Percentiles rank a stretch among this genome's conserved stretches.
phyloP scores from a whole-genome alignment of 1,284 basidiomycete genomes.

The Bondarzewia mesenterica region DNA sequence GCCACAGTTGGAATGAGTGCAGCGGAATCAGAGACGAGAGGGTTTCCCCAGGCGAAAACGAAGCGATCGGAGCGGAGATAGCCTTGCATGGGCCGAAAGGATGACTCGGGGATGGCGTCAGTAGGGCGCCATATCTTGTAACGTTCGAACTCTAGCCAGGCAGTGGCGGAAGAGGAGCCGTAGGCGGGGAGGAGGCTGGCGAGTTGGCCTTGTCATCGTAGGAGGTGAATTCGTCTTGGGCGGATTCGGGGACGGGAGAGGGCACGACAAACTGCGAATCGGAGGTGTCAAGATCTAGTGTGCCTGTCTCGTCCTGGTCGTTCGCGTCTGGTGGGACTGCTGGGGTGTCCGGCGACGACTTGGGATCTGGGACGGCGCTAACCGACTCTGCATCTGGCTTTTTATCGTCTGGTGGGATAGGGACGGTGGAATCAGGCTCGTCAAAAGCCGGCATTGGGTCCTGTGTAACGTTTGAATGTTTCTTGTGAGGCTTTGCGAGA shows the following conservation, averaged over 20 bases:
- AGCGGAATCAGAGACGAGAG: slow-evolving; percentile 30
- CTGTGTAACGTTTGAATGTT: background rate
- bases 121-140: slow-evolving; percentile 34
- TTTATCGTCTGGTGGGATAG: background rate
- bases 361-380: background rate
- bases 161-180: slow-evolving; percentile 33
- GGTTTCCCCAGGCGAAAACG: slow-evolving; percentile 41
- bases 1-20: slow-evolving; percentile 26
- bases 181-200: slow-evolving; percentile 30
- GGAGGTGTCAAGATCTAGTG: background rate
- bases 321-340: background rate
- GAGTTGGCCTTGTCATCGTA: slow-evolving; percentile 20
- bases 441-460: background rate
- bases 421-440: background rate
- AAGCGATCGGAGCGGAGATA: slow-evolving; percentile 19
- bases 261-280: background rate
- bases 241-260: background rate
- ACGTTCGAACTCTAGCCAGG: slow-evolving; percentile 38
- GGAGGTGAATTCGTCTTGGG: background rate
- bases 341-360: background rate
- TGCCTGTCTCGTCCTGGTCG: background rate
- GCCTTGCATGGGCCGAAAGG: slow-evolving; percentile 33
- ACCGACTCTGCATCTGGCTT: background rate
- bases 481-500: background rate
- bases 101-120: slow-evolving; percentile 25